These are phyloP conservation scores for Aspergillus hortae DNA, from an alignment of 2,329 filamentous ascomycete genomes.

Conservation along the genomic window DNA sequence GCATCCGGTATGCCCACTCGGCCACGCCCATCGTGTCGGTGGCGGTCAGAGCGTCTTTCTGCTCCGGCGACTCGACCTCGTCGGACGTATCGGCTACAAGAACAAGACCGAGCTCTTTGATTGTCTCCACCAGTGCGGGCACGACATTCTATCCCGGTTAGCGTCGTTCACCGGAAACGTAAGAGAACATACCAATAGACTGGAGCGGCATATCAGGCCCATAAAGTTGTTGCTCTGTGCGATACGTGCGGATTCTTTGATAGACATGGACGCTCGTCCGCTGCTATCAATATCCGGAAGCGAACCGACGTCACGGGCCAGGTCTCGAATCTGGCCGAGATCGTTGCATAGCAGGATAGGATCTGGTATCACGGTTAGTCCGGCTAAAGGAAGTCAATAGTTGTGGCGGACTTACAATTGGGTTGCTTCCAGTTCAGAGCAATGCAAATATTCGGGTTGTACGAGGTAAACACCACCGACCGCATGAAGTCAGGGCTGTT, in stretches of 20 bases:
- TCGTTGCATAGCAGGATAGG: conserved; percentile 95
- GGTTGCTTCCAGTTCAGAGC: conserved; percentile 99
- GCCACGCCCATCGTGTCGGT: conserved; percentile 29
- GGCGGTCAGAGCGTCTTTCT: conserved; percentile 17
- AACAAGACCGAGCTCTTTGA: conserved; percentile 90
- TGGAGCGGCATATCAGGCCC: conserved; percentile 87
- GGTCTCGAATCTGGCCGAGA: conserved; percentile 57
- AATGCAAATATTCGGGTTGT: conserved; percentile 84
- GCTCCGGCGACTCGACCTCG: conserved; percentile 38
- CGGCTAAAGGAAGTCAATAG: not conserved
- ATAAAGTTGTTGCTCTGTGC: conserved; percentile 97
- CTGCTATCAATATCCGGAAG: conserved; percentile 53
- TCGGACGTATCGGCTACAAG: conserved; percentile 83
- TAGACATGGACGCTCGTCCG: conserved; percentile 72
- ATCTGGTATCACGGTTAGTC: conserved; percentile 41
- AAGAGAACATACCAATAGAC: conserved; percentile 67
- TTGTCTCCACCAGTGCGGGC: conserved; percentile 83
- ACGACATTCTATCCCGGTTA: conserved; percentile 71
- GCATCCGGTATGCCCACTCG: conserved; percentile 53
- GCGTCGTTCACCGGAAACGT: not conserved
- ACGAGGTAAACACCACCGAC: conserved; percentile 91
- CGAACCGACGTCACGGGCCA: conserved; percentile 33
- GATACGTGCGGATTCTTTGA: conserved; percentile 91
- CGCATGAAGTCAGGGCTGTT: conserved; percentile 69
- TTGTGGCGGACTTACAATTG: conserved; percentile 63